Conservation (phyloP, 495 filamentous ascomycete species). For the Glonium stellatum region DNA sequence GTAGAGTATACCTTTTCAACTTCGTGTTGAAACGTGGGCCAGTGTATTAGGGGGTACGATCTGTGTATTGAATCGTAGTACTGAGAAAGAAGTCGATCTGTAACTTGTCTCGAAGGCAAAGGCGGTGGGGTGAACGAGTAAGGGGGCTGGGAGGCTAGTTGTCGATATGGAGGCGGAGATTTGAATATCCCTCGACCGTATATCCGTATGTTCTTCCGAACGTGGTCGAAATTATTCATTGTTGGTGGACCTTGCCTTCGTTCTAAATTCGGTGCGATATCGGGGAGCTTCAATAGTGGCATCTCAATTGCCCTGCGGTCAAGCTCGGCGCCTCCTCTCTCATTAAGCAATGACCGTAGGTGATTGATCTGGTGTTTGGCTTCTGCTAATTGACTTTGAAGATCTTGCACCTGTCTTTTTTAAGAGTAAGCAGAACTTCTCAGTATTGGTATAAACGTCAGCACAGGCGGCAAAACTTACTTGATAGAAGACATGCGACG, state of each 20-base stretch:
- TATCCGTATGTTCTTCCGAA: conserved; percentile 64
- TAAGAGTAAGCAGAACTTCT: not conserved
- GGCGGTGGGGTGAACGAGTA: conserved; percentile 53
- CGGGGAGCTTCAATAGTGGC: conserved; percentile 63
- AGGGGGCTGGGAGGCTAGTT: conserved; percentile 43
- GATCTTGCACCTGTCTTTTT: conserved; percentile 79
- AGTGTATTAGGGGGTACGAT: conserved; percentile 79
- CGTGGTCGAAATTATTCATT: conserved; percentile 61
- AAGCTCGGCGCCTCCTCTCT: conserved; percentile 48
- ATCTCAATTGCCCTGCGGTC: conserved; percentile 41
- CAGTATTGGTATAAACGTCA: not conserved
- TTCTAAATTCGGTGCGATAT: conserved; percentile 57
- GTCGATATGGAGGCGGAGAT: conserved; percentile 64
- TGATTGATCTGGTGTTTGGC: conserved; percentile 67
- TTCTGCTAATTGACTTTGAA: conserved; percentile 80
- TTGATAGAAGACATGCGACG: conserved; percentile 98
- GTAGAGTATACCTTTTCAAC: conserved; percentile 71
- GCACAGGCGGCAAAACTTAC: conserved; percentile 38
- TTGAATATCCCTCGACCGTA: conserved; percentile 77
- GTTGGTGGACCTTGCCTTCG: conserved; percentile 44
- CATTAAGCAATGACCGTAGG: conserved; percentile 52
- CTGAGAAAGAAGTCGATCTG: conserved; percentile 67
- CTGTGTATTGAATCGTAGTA: conserved; percentile 74
- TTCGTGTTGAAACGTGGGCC: conserved; percentile 71
- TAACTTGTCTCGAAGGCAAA: conserved; percentile 61